Conservation (phyloP, 805 yeast genomes). For the Zygotorulaspora florentina region DNA sequence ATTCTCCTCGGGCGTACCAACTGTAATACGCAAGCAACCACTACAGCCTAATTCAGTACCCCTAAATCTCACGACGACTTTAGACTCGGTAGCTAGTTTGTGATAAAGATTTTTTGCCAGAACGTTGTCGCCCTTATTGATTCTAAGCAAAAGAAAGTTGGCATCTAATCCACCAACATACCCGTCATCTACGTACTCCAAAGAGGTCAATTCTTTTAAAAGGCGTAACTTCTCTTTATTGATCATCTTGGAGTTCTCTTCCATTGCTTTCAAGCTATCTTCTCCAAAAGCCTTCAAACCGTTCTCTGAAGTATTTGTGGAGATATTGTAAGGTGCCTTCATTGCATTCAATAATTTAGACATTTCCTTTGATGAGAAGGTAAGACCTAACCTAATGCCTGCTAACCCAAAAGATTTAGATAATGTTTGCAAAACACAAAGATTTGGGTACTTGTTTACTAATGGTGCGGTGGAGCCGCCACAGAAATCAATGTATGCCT, state of each 20-base stretch:
- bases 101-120: conserved; percentile 65
- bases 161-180: conserved; percentile 83
- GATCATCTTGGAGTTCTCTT: conserved; percentile 46
- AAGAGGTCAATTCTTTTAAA: conserved; percentile 46
- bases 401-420: conserved; percentile 97
- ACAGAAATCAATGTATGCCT: conserved; percentile 90
- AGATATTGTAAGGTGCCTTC: conserved; percentile 95
- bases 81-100: conserved; percentile 62
- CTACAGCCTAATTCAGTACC: conserved; percentile 86
- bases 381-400: conserved; percentile 84
- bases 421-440: conserved; percentile 85
- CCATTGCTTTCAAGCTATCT: conserved; percentile 58
- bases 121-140: conserved; percentile 73
- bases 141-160: conserved; percentile 74
- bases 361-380: conserved; percentile 59
- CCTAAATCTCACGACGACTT: conserved; percentile 85
- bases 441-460: conserved; percentile 75
- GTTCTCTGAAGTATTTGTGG: conserved; percentile 69
- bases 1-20: conserved; percentile 83
- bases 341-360: conserved; percentile 73
- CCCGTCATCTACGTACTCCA: conserved; percentile 60
- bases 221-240: conserved; percentile 53
- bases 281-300: conserved; percentile 68
- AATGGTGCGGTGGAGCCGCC: conserved; percentile 71
- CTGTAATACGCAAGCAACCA: conserved; percentile 82